A percentile compares a stretch with the other conserved stretches of the same genome.
These are phyloP conservation scores for Wickerhamiella sorbophila DNA, from an alignment of 805 yeast species.

Conservation along the genomic window DNA sequence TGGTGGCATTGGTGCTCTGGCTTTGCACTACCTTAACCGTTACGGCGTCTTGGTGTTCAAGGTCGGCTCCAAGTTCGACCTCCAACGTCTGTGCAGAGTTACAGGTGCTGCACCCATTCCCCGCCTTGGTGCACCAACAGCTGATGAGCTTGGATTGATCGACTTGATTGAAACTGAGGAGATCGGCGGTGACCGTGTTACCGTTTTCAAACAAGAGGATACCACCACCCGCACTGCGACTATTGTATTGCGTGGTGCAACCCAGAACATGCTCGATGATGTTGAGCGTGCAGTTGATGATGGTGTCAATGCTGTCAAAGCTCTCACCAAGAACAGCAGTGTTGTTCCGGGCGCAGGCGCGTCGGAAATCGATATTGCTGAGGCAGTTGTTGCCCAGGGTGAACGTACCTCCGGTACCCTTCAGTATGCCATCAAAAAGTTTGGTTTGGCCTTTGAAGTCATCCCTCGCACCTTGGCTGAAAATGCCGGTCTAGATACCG, in stretches of 20 bases:
- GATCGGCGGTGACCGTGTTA: slow-evolving; percentile 95
- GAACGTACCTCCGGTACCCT: slow-evolving; percentile 86
- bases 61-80: slow-evolving; percentile 86
- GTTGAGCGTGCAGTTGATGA: slow-evolving; percentile 96
- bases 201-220: slow-evolving; percentile 62
- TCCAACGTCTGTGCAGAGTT: slow-evolving; percentile 86
- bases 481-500: slow-evolving; percentile 82
- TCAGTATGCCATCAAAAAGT: slow-evolving; percentile 87
- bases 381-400: slow-evolving; percentile 67
- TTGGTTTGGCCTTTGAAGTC: slow-evolving; percentile 88
- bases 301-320: slow-evolving; percentile 85
- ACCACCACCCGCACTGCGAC: slow-evolving; percentile 71
- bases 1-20: slow-evolving; percentile 80
- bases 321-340: slow-evolving; percentile 66
- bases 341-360: slow-evolving; percentile 96
- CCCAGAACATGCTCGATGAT: slow-evolving; percentile 85
- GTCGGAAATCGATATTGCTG: slow-evolving; percentile 74
- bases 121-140: slow-evolving; percentile 85
- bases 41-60: slow-evolving; percentile 71
- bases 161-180: slow-evolving; percentile 84
- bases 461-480: slow-evolving; percentile 87
- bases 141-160: slow-evolving; percentile 81
- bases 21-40: slow-evolving; percentile 83
- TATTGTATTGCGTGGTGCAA: slow-evolving; percentile 89
- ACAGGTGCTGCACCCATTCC: slow-evolving; percentile 97